Conservation (phyloP, 345 rosid species). For the Geranium rotundifolium region DNA sequence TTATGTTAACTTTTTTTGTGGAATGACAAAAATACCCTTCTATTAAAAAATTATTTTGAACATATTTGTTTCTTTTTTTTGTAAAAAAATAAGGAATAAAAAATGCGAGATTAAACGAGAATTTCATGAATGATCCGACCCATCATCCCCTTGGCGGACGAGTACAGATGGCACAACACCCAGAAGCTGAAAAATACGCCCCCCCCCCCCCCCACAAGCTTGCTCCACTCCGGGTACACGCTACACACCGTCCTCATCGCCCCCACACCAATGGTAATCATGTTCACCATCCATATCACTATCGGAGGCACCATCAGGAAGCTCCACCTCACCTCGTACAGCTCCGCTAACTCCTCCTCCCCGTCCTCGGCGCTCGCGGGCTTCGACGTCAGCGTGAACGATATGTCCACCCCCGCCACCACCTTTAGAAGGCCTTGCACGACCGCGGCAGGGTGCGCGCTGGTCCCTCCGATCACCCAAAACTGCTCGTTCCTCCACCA, state of each 20-base stretch:
- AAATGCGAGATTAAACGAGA: too few relatives aligned
- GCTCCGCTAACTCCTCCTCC: slow-evolving; percentile 55
- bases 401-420: slow-evolving; percentile 64
- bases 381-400: slow-evolving; percentile 64
- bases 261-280: slow-evolving; percentile 50
- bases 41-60: too few relatives aligned
- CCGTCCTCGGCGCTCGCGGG: slow-evolving; percentile 51
- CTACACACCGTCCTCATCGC: slow-evolving; percentile 53
- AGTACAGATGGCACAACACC: slow-evolving; percentile 65
- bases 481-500: slow-evolving; percentile 88
- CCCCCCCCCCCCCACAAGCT: slow-evolving; percentile 69
- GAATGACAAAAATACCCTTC: too few relatives aligned
- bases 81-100: too few relatives aligned
- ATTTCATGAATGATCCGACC: too few relatives aligned
- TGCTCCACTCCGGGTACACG: slow-evolving; percentile 66
- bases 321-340: slow-evolving; percentile 55
- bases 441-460: slow-evolving; percentile 76
- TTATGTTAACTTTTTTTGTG: too few relatives aligned
- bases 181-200: slow-evolving; percentile 79
- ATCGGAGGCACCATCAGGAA: slow-evolving; percentile 62
- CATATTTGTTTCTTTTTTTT: too few relatives aligned
- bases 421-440: slow-evolving; percentile 61
- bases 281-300: slow-evolving; percentile 58
- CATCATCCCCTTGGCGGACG: slow-evolving; percentile 74
- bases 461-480: slow-evolving; percentile 76